These are phyloP conservation scores for Aspergillus sclerotioniger DNA, from an alignment of 495 filamentous ascomycete genomes.

Conservation along the genomic window DNA sequence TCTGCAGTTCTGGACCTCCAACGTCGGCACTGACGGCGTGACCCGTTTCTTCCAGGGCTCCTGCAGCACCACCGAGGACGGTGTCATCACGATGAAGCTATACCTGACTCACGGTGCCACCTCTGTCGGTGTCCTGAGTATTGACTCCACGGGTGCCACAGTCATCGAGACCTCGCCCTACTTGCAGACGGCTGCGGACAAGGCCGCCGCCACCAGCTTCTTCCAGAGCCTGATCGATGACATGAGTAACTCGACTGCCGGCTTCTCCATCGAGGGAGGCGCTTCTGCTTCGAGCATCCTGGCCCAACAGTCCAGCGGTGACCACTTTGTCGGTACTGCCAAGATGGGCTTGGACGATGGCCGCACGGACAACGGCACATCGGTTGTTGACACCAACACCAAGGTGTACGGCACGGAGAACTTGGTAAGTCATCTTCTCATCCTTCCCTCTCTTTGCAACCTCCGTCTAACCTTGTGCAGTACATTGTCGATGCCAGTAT, in stretches of 20 bases:
- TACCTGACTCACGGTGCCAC: slow-evolving; percentile 42
- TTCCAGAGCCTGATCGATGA: slow-evolving; percentile 45
- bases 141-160: slow-evolving; percentile 53
- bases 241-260: slow-evolving; percentile 52
- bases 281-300: slow-evolving; percentile 49
- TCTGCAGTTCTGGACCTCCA: slow-evolving; percentile 38
- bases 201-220: slow-evolving; percentile 15
- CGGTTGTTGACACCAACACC: slow-evolving; percentile 68
- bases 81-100: slow-evolving; percentile 30
- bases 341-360: slow-evolving; percentile 70
- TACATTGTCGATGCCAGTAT: slow-evolving; percentile 28
- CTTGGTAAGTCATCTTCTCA: slow-evolving; percentile 32
- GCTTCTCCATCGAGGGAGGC: slow-evolving; percentile 47
- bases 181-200: slow-evolving; percentile 22
- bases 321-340: slow-evolving; percentile 67
- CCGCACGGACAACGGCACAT: slow-evolving; percentile 53
- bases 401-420: slow-evolving; percentile 72
- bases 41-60: slow-evolving; percentile 26
- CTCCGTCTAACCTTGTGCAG: slow-evolving; percentile 1
- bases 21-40: slow-evolving; percentile 16
- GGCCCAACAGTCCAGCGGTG: slow-evolving; percentile 48
- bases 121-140: slow-evolving; percentile 54
- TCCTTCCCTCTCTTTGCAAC: not conserved
- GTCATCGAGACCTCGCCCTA: slow-evolving; percentile 46
- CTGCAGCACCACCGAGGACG: slow-evolving; percentile 18